A percentile compares a stretch with the other conserved stretches of the same genome.
Conservation (phyloP, 148 eudicot genomes). For the Tetragonia tetragonoides region DNA sequence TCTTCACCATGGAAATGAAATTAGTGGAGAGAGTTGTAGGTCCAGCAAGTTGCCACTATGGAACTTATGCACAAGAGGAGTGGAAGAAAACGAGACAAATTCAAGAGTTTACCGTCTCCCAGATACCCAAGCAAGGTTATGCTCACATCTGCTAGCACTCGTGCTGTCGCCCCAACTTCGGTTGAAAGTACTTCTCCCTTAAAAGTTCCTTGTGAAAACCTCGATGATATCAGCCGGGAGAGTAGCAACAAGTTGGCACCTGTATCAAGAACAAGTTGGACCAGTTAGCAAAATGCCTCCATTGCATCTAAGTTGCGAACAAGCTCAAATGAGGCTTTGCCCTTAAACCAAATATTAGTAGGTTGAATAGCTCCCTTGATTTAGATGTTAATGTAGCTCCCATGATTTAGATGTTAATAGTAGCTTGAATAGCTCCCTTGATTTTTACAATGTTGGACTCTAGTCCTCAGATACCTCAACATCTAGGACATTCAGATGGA, state of each 20-base stretch:
- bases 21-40: slow-evolving; percentile 34
- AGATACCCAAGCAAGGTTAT: slow-evolving; percentile 27
- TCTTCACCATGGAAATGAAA: neutral
- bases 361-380: too few relatives aligned
- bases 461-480: too few relatives aligned
- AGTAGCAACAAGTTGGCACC: slow-evolving; percentile 35
- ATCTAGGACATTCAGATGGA: too few relatives aligned
- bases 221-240: slow-evolving; percentile 35
- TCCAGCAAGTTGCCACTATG: slow-evolving; percentile 29
- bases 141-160: slow-evolving; percentile 35
- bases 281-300: too few relatives aligned
- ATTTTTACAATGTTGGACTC: too few relatives aligned
- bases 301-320: neutral
- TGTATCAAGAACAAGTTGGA: neutral
- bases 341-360: too few relatives aligned
- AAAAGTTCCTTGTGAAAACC: slow-evolving; percentile 32
- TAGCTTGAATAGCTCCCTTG: too few relatives aligned
- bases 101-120: slow-evolving; percentile 26
- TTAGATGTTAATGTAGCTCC: too few relatives aligned
- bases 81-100: slow-evolving; percentile 25
- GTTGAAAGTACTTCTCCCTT: slow-evolving; percentile 34
- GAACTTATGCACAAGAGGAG: slow-evolving; percentile 27
- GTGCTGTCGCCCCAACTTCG: slow-evolving; percentile 30
- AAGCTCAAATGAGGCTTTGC: too few relatives aligned
- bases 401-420: too few relatives aligned